phyloP scores from a whole-genome alignment of 257 asterid species.

The Gentiana macrophylla region DNA sequence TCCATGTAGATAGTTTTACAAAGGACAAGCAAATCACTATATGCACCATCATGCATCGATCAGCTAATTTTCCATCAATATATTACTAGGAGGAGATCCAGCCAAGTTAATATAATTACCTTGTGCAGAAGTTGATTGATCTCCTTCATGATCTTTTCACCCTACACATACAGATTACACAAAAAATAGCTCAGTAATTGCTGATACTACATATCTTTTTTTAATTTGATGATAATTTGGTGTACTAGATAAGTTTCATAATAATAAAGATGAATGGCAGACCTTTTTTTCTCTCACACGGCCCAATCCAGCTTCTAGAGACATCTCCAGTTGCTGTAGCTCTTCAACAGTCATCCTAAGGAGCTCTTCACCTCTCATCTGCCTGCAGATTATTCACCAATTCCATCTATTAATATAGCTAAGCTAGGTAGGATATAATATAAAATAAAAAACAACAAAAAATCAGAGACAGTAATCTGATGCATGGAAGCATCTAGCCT shows the following conservation, averaged over 20 bases:
- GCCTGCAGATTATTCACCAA: slow-evolving; percentile 27
- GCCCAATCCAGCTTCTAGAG: slow-evolving; percentile 63
- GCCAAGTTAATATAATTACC: slow-evolving; percentile 25
- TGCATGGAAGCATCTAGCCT: too few relatives aligned
- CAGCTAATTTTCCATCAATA: too few relatives aligned
- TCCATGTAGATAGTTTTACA: too few relatives aligned
- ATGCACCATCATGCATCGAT: too few relatives aligned
- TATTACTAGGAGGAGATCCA: too few relatives aligned
- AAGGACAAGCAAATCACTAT: too few relatives aligned
- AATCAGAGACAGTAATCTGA: not conserved
- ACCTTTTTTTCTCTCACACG: slow-evolving; percentile 73
- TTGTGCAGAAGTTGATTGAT: slow-evolving; percentile 65
- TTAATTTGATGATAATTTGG: too few relatives aligned
- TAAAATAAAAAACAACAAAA: not conserved
- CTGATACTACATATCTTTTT: too few relatives aligned
- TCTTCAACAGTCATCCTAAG: slow-evolving; percentile 71
- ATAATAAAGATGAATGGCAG: not conserved
- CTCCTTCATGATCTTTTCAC: slow-evolving; percentile 59
- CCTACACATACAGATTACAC: slow-evolving; percentile 25
- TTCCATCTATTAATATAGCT: not conserved
- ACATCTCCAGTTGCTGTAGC: slow-evolving; percentile 55
- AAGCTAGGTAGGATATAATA: not conserved
- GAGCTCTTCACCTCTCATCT: slow-evolving; percentile 91
- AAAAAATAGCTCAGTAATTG: not conserved
- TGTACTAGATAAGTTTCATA: not conserved